phyloP scores from a whole-genome alignment of 1,284 basidiomycete species.

The Psilocybe mexicana region DNA sequence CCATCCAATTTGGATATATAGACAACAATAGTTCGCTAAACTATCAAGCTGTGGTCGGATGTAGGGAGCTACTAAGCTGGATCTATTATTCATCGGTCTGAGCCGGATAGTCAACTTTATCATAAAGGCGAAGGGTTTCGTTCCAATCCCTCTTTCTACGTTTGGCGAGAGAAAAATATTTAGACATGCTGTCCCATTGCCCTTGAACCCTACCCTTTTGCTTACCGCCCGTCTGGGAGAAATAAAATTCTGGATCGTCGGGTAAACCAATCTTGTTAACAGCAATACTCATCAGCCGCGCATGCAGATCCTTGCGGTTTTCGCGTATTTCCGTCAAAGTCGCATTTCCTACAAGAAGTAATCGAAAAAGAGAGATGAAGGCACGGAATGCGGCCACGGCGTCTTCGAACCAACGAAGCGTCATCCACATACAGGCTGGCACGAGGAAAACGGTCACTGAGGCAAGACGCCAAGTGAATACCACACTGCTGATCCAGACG shows the following conservation, averaged over 20 bases:
- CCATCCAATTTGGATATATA: background rate
- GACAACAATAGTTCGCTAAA: background rate
- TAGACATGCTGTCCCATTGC: slow-evolving; percentile 63
- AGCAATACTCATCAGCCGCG: slow-evolving; percentile 65
- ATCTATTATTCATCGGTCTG: slow-evolving; percentile 32
- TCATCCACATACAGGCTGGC: slow-evolving; percentile 83
- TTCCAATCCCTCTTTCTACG: slow-evolving; percentile 87
- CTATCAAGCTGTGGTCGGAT: background rate
- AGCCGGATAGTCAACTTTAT: slow-evolving; percentile 71
- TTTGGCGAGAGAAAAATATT: slow-evolving; percentile 78
- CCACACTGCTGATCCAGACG: slow-evolving; percentile 57
- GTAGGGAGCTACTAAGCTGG: background rate
- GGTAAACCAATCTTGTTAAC: slow-evolving; percentile 64
- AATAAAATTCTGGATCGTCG: slow-evolving; percentile 64
- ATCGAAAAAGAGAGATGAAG: slow-evolving; percentile 55
- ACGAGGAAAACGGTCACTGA: slow-evolving; percentile 55
- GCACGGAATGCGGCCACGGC: slow-evolving; percentile 77
- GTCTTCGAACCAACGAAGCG: slow-evolving; percentile 84
- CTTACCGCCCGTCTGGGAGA: slow-evolving; percentile 52
- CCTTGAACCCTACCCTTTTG: slow-evolving; percentile 71
- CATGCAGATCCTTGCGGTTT: slow-evolving; percentile 56
- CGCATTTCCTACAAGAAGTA: slow-evolving; percentile 64
- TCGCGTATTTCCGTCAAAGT: slow-evolving; percentile 54
- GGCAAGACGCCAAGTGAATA: slow-evolving; percentile 63
- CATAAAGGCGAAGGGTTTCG: slow-evolving; percentile 77